Evolutionary conservation across 1,284 basidiomycete species (phyloP).

Genomic region (Malassezia vespertilionis): DNA sequence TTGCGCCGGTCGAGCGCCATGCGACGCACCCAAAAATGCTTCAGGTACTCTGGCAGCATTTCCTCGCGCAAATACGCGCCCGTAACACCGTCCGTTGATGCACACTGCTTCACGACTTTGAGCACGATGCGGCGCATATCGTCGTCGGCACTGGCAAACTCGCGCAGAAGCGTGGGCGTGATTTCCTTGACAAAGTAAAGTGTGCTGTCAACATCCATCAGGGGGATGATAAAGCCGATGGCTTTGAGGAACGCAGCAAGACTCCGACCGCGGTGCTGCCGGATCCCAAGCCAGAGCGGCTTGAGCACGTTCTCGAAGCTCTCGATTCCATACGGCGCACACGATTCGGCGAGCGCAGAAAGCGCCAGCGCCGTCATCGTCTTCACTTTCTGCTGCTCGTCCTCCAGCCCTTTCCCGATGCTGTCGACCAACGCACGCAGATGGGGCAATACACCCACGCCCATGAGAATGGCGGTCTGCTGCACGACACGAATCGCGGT

Average conservation of each 20-base stretch:
- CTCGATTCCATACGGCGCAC: slow-evolving; percentile 98
- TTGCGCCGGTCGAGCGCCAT: slow-evolving; percentile 96
- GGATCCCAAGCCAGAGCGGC: slow-evolving; percentile 93
- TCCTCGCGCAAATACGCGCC: slow-evolving; percentile 60
- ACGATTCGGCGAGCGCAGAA: slow-evolving; percentile 91
- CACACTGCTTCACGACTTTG: slow-evolving; percentile 97
- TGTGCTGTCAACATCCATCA: slow-evolving; percentile 83
- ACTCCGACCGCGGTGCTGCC: slow-evolving; percentile 93
- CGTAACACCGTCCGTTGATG: slow-evolving; percentile 67
- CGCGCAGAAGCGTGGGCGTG: slow-evolving; percentile 63
- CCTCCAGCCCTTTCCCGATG: slow-evolving; percentile 85
- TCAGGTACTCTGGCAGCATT: slow-evolving; percentile 98
- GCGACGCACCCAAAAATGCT: slow-evolving; percentile 83
- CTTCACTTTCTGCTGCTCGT: slow-evolving; percentile 97
- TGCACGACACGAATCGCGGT: slow-evolving; percentile 99
- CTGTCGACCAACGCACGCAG: slow-evolving; percentile 91
- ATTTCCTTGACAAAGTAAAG: slow-evolving; percentile 47
- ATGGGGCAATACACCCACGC: slow-evolving; percentile 95
- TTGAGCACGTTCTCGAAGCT: slow-evolving; percentile 97
- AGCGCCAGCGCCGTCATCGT: slow-evolving; percentile 96
- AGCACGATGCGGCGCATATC: slow-evolving; percentile 99
- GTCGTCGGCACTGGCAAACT: slow-evolving; percentile 98
- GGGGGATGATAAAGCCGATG: slow-evolving; percentile 97
- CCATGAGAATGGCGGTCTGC: slow-evolving; percentile 99
- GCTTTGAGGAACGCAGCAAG: slow-evolving; percentile 96